phyloP scores from a whole-genome alignment of 352 stramenopile genomes.

The Phytophthora fragariae region DNA sequence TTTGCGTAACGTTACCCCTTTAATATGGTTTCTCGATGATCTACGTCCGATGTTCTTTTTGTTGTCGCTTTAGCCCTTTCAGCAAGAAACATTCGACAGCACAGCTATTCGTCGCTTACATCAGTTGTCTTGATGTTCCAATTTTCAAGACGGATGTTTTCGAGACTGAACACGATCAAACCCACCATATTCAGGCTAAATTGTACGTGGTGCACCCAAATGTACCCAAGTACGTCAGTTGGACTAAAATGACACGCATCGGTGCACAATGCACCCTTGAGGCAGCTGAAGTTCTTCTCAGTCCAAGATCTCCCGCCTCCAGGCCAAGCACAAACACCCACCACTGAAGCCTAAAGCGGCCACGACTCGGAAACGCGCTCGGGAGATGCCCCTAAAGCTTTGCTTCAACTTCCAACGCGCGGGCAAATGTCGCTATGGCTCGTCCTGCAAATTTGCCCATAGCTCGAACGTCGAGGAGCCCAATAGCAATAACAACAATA shows the following conservation, averaged over 20 bases:
- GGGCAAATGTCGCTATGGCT: constrained; percentile 36
- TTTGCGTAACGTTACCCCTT: no score
- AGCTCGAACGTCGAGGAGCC: not conserved
- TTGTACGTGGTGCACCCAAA: not conserved
- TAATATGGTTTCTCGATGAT: no score
- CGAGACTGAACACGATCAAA: no score
- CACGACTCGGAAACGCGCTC: not conserved
- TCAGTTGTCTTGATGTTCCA: no score
- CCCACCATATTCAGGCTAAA: no score
- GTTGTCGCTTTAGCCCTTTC: no score
- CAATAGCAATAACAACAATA: not conserved
- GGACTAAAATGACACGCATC: constrained; percentile 1
- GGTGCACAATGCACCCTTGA: constrained; percentile 12
- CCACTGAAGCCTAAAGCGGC: not conserved
- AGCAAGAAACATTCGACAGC: no score
- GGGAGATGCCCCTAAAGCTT: constrained; percentile 19
- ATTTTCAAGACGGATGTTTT: no score
- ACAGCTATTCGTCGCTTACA: no score
- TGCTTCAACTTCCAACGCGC: constrained; percentile 38
- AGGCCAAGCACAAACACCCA: not conserved
- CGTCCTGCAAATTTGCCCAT: constrained; percentile 33
- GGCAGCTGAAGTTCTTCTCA: constrained; percentile 3
- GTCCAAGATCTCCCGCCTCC: constrained; percentile 3
- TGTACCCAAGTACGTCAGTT: constrained; percentile 1
- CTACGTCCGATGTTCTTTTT: no score